phyloP scores from a whole-genome alignment of 441 rosid species.

The Croton laevigatus region DNA sequence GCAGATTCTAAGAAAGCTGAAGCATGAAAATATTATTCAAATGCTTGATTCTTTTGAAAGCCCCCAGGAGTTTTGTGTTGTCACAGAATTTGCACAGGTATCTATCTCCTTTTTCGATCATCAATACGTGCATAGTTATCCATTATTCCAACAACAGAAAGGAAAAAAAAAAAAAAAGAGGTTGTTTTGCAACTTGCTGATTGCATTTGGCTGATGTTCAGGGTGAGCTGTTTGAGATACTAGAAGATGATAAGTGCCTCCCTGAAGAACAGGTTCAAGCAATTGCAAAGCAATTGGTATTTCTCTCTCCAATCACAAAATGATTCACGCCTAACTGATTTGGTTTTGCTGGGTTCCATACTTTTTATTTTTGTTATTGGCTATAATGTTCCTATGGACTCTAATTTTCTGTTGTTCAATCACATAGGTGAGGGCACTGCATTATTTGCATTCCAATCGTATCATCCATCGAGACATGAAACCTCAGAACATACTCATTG shows the following conservation, averaged over 20 bases:
- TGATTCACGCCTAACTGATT: not conserved
- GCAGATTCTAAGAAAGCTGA: conserved; percentile 91
- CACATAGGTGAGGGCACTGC: conserved; percentile 83
- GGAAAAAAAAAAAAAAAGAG: no score
- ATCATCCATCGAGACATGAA: conserved; percentile 99
- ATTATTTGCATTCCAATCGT: conserved; percentile 96
- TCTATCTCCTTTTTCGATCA: conserved; percentile 13
- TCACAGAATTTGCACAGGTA: conserved; percentile 98
- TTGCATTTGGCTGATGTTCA: conserved; percentile 25
- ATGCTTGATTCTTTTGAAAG: conserved; percentile 98
- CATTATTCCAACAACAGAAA: no score
- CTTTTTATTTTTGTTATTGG: not conserved
- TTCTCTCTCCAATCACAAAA: not conserved
- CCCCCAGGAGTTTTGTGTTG: conserved; percentile 94
- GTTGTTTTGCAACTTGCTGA: not conserved
- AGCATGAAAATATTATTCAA: conserved; percentile 92
- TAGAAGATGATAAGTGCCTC: conserved; percentile 95
- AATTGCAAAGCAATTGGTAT: conserved; percentile 96
- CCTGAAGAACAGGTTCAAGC: conserved; percentile 99
- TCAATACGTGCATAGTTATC: not conserved
- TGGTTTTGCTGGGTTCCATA: not conserved
- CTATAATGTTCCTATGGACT: conserved; percentile 8
- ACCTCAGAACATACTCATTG: conserved; percentile 96
- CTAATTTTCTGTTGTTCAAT: not conserved
- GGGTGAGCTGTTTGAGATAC: conserved; percentile 98